A percentile compares a stretch with the other conserved stretches of the same genome.
Conservation (phyloP, 345 rosid genomes). For the Ceriops tagal region DNA sequence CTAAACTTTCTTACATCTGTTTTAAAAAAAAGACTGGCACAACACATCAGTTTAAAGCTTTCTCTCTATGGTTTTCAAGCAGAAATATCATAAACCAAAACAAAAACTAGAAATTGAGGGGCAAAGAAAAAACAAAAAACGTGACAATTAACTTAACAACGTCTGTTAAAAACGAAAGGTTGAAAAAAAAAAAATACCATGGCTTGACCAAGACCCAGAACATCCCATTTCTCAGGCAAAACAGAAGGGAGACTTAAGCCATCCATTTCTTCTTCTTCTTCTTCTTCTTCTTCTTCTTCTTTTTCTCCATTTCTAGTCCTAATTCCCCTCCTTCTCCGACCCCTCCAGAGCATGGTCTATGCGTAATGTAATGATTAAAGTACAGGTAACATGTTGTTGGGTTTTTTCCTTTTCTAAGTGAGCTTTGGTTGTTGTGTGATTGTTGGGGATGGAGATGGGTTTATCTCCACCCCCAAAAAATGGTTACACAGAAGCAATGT, state of each 20-base stretch:
- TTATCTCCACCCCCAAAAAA: conserved; percentile 9
- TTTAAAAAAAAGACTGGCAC: no score
- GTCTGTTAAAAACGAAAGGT: neutral
- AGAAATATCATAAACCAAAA: neutral
- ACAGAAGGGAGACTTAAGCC: conserved; percentile 25
- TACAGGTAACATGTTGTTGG: neutral
- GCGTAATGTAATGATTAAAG: no score
- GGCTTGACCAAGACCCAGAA: conserved; percentile 94
- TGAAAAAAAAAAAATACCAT: conserved; percentile 45
- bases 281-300: conserved; percentile 33
- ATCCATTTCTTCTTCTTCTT: conserved; percentile 28
- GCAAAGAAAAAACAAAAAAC: no score
- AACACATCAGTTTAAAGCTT: no score
- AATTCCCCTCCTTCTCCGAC: conserved; percentile 24
- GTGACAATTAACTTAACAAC: neutral
- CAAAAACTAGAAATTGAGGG: neutral
- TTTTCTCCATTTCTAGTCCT: conserved; percentile 32
- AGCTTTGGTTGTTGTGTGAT: no score
- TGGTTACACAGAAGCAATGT: no score
- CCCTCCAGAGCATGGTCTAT: conserved; percentile 9
- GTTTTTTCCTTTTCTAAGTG: neutral
- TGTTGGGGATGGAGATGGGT: no score
- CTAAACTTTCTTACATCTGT: no score
- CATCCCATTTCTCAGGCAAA: conserved; percentile 85
- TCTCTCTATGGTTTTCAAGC: no score